Percentiles rank a stretch among this genome's conserved stretches.
These are phyloP conservation scores for Cyclospora cayetanensis DNA, from an alignment of 169 alveolate species.

Conservation along the genomic window DNA sequence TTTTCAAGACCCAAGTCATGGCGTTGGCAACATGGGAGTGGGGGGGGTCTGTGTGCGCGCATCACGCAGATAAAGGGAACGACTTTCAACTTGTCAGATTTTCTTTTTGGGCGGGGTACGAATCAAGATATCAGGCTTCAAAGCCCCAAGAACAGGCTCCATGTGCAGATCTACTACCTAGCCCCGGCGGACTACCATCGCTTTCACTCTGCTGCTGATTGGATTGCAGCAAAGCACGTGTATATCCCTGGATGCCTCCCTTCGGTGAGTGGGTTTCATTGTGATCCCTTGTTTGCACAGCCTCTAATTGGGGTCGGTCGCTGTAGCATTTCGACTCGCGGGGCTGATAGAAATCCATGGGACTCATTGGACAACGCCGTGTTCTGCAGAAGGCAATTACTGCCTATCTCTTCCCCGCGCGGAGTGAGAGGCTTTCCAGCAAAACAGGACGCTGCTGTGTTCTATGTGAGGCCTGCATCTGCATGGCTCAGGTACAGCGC, in stretches of 20 bases:
- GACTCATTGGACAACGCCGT: not conserved
- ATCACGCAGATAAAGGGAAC: slow-evolving; percentile 54
- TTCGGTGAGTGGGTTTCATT: not conserved
- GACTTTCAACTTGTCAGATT: slow-evolving; percentile 12
- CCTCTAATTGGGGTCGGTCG: no score
- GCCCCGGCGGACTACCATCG: slow-evolving; percentile 64
- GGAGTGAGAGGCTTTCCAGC: not conserved
- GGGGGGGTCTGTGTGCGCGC: not conserved
- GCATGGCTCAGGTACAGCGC: slow-evolving; percentile 46
- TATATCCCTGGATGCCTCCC: slow-evolving; percentile 66
- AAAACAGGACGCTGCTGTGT: not conserved
- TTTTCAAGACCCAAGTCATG: no score
- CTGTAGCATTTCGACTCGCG: not conserved
- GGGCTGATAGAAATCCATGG: not conserved
- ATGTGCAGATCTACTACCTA: slow-evolving; percentile 19
- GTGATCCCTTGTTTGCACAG: not conserved
- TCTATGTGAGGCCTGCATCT: not conserved
- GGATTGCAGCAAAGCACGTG: slow-evolving; percentile 7
- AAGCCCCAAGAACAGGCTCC: slow-evolving; percentile 36
- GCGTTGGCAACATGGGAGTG: not conserved
- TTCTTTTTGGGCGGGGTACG: slow-evolving; percentile 14
- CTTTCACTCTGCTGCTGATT: slow-evolving; percentile 62
- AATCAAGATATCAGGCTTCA: not conserved
- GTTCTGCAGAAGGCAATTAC: no score
- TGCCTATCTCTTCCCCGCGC: not conserved